Percentiles rank a stretch among this genome's conserved stretches.
Evolutionary conservation across 1,139 yeast species (phyloP).

Genomic region (Geotrichum fermentans): DNA sequence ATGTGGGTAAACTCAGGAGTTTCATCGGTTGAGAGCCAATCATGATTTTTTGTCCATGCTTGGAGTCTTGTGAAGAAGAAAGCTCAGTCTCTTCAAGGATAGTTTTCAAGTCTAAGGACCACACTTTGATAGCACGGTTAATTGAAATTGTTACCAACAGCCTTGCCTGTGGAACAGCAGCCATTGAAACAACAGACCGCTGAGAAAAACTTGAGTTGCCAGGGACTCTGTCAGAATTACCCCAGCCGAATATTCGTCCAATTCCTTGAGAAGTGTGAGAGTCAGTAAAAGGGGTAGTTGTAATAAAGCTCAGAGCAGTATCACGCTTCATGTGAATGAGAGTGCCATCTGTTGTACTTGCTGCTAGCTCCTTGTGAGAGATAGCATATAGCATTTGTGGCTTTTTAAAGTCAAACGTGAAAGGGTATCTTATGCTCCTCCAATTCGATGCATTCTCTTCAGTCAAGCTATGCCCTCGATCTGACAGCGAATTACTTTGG

Average conservation of each 20-base stretch:
- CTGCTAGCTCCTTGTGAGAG: constrained; percentile 44
- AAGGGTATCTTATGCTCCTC: constrained; percentile 45
- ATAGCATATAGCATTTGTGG: constrained; percentile 55
- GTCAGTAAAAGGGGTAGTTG: constrained; percentile 27
- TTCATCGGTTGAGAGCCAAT: constrained; percentile 17
- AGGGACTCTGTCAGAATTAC: constrained; percentile 30
- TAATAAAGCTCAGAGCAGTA: constrained; percentile 26
- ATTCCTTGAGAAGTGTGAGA: constrained; percentile 22
- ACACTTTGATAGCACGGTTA: constrained; percentile 30
- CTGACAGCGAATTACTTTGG: constrained; percentile 8
- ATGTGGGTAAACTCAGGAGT: constrained; percentile 7
- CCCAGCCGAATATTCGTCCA: constrained; percentile 26
- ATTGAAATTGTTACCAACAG: constrained; percentile 30
- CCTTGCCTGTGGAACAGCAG: constrained; percentile 20
- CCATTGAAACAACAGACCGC: constrained; percentile 30
- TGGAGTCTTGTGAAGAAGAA: neutral
- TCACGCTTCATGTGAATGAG: constrained; percentile 51
- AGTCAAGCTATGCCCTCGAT: constrained; percentile 15
- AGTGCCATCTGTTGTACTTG: constrained; percentile 63
- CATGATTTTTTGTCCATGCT: constrained; percentile 1
- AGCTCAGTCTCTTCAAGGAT: constrained; percentile 19
- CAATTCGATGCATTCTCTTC: constrained; percentile 27
- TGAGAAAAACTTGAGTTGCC: constrained; percentile 32
- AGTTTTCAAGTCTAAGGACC: constrained; percentile 29
- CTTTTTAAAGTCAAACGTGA: constrained; percentile 63